Conservation (phyloP, 495 filamentous ascomycete genomes). For the Aspergillus incahuasiensis region DNA sequence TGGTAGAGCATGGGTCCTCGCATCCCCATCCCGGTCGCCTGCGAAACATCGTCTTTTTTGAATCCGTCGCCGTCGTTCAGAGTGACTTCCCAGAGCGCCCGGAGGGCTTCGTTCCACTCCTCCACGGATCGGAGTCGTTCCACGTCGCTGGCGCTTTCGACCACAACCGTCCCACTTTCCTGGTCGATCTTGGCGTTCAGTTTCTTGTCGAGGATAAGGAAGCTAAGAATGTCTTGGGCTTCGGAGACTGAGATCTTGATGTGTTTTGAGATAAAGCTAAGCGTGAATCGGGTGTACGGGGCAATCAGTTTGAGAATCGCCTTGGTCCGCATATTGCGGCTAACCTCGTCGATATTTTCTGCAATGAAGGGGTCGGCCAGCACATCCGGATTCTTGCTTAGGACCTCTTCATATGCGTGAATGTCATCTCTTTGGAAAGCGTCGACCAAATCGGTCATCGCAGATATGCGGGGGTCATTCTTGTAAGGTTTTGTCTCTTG, state of each 20-base stretch:
- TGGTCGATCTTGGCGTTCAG: conserved; percentile 88
- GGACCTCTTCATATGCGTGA: conserved; percentile 78
- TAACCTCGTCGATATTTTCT: conserved; percentile 98
- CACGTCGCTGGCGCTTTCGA: conserved; percentile 68
- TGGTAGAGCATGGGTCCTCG: conserved; percentile 25
- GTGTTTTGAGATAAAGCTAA: conserved; percentile 78
- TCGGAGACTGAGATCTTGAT: conserved; percentile 79
- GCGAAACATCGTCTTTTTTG: conserved; percentile 37
- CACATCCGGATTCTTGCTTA: conserved; percentile 85
- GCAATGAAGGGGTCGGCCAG: conserved; percentile 93
- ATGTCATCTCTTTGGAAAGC: conserved; percentile 97
- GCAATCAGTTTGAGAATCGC: conserved; percentile 90
- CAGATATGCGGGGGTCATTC: conserved; percentile 87
- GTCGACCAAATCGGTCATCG: conserved; percentile 96
- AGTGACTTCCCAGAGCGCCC: conserved; percentile 56
- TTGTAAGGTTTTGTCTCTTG: conserved; percentile 99
- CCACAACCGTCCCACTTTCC: conserved; percentile 73
- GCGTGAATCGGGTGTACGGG: conserved; percentile 87
- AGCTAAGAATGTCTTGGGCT: conserved; percentile 89
- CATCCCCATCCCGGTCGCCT: conserved; percentile 20
- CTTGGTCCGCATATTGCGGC: conserved; percentile 95
- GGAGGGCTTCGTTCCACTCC: conserved; percentile 66
- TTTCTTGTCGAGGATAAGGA: conserved; percentile 84
- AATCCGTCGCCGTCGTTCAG: conserved; percentile 74
- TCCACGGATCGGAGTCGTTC: conserved; percentile 69